These are phyloP conservation scores for Plasmodium cynomolgi DNA, from an alignment of 169 alveolate genomes.

Conservation along the genomic window DNA sequence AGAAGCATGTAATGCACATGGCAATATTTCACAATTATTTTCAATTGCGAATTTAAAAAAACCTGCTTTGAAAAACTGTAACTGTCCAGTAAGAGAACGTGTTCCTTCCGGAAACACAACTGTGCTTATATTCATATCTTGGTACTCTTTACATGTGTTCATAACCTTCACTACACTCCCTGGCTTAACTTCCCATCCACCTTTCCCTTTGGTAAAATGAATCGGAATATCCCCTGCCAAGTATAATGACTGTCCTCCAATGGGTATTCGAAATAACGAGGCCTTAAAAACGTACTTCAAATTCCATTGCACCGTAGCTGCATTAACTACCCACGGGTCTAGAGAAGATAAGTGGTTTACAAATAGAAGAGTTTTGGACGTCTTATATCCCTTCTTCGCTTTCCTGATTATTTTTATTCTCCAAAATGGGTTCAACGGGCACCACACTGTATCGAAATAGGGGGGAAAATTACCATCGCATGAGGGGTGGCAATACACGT, in stretches of 20 bases:
- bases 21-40: slow-evolving; percentile 86
- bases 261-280: slow-evolving; percentile 78
- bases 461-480: neutral
- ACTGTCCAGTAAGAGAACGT: slow-evolving; percentile 85
- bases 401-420: slow-evolving; percentile 49
- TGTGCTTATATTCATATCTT: slow-evolving; percentile 53
- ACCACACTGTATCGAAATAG: slow-evolving; percentile 18
- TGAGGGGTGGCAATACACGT: neutral
- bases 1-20: slow-evolving; percentile 84
- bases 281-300: slow-evolving; percentile 80
- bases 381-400: slow-evolving; percentile 52
- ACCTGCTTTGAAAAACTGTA: slow-evolving; percentile 90
- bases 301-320: slow-evolving; percentile 74
- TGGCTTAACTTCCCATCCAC: slow-evolving; percentile 85
- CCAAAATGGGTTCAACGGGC: slow-evolving; percentile 81
- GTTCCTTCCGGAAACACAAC: slow-evolving; percentile 92
- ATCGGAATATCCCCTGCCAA: slow-evolving; percentile 78
- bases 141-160: slow-evolving; percentile 74
- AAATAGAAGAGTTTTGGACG: slow-evolving; percentile 76
- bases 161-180: slow-evolving; percentile 79
- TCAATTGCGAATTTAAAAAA: slow-evolving; percentile 91
- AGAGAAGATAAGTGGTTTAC: slow-evolving; percentile 78
- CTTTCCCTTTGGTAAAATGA: slow-evolving; percentile 78
- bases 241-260: slow-evolving; percentile 78
- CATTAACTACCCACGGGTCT: slow-evolving; percentile 84